Percentiles rank a stretch among this genome's conserved stretches.
Conservation (phyloP, 768 basidiomycete genomes). For the Hysterangium stoloniferum region DNA sequence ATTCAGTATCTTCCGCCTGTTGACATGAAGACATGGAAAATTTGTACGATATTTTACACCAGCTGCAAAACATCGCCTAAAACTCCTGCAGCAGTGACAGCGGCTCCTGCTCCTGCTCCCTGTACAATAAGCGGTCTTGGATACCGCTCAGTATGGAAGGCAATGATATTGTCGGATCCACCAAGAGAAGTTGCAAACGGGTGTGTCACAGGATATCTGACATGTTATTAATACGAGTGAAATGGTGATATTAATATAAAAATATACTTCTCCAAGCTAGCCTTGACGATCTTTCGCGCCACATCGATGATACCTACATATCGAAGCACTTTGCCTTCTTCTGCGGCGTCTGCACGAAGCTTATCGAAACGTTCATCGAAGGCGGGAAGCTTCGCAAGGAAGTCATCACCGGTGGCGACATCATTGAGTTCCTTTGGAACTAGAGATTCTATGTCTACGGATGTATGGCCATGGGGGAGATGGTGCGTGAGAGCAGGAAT, state of each 20-base stretch:
- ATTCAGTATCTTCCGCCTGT: too few species aligned
- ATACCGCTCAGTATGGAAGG: conserved; percentile 94
- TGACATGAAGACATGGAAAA: too few species aligned
- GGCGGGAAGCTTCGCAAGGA: conserved; percentile 69
- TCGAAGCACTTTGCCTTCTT: conserved; percentile 77
- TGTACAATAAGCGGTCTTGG: conserved; percentile 87
- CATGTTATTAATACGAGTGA: neutral
- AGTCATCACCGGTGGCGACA: conserved; percentile 70
- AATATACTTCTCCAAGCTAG: conserved; percentile 81
- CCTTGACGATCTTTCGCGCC: conserved; percentile 61
- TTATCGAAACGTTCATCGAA: conserved; percentile 75
- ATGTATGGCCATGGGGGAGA: conserved; percentile 71
- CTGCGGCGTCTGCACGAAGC: conserved; percentile 68
- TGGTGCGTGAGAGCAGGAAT: conserved; percentile 44
- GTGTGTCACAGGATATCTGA: conserved; percentile 80
- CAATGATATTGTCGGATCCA: conserved; percentile 96
- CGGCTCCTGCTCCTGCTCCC: conserved; percentile 95
- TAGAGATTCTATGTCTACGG: conserved; percentile 77
- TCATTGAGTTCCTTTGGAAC: conserved; percentile 70
- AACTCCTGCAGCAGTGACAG: conserved; percentile 98
- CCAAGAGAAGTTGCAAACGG: conserved; percentile 94
- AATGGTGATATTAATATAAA: neutral
- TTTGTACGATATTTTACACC: conserved; percentile 26
- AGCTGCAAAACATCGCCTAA: conserved; percentile 65
- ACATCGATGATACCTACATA: conserved; percentile 95